These are phyloP conservation scores for Exobasidium cylindrosporum DNA, from an alignment of 1,284 basidiomycete species.

Conservation along the genomic window DNA sequence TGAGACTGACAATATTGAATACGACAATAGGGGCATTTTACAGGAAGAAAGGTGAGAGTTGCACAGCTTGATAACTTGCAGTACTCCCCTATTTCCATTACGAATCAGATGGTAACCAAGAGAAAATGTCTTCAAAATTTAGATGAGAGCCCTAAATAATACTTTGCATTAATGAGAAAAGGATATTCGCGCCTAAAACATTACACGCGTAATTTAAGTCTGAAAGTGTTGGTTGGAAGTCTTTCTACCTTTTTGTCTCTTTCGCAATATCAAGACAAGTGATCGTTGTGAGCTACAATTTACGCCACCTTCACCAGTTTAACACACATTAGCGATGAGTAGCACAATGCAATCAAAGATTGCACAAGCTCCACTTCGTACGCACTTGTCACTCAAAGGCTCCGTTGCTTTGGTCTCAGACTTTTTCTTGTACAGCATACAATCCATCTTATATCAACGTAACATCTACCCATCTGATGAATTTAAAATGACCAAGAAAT, in stretches of 20 bases:
- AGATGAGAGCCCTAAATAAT: no score
- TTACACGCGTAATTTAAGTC: no score
- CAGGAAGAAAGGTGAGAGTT: conserved; percentile 40
- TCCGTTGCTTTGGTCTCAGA: conserved; percentile 94
- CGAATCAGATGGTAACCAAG: not conserved
- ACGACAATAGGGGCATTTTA: conserved; percentile 34
- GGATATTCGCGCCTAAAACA: no score
- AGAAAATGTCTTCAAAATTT: no score
- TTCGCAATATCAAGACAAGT: no score
- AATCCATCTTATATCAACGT: conserved; percentile 82
- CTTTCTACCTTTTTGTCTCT: no score
- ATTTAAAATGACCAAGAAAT: conserved; percentile 77
- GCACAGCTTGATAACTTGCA: conserved; percentile 29
- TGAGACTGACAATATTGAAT: conserved; percentile 38
- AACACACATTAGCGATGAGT: no score
- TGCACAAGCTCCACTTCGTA: conserved; percentile 38
- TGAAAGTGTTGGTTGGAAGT: no score
- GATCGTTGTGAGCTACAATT: no score
- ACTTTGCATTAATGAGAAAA: no score
- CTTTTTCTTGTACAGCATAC: conserved; percentile 94
- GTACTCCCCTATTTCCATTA: conserved; percentile 38
- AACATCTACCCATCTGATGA: conserved; percentile 97
- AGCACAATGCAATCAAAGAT: conserved; percentile 29
- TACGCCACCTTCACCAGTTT: no score
- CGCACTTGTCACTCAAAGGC: conserved; percentile 75